These are phyloP conservation scores for Pisolithus microcarpus DNA, from an alignment of 768 basidiomycete genomes.

Conservation along the genomic window DNA sequence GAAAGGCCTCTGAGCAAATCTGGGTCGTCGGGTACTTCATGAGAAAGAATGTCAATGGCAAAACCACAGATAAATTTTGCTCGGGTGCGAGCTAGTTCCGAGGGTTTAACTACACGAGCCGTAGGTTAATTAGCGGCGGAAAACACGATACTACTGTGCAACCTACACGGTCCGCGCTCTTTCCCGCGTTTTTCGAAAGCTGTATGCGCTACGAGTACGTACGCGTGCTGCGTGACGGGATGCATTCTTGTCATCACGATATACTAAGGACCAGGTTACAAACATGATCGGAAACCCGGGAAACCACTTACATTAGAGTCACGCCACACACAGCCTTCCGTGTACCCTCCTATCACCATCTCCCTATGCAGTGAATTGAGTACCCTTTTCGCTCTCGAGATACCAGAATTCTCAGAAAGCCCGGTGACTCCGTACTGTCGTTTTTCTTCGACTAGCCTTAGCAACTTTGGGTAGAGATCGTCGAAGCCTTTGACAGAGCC, in stretches of 20 bases:
- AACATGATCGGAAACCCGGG: constrained; percentile 2
- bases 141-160: not conserved
- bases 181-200: constrained; percentile 82
- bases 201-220: constrained; percentile 85
- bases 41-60: constrained; percentile 58
- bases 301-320: constrained; percentile 76
- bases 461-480: constrained; percentile 90
- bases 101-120: constrained; percentile 57
- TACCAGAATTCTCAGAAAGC: constrained; percentile 48
- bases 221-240: constrained; percentile 84
- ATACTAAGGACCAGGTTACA: constrained; percentile 49
- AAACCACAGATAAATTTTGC: constrained; percentile 80
- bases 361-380: constrained; percentile 86
- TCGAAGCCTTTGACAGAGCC: constrained; percentile 98
- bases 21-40: constrained; percentile 44
- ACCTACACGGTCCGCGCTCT: constrained; percentile 73
- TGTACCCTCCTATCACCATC: constrained; percentile 80
- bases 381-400: constrained; percentile 55
- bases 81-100: constrained; percentile 73
- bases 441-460: constrained; percentile 83
- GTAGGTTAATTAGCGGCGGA: not conserved
- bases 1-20: constrained; percentile 65
- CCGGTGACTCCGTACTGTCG: constrained; percentile 68
- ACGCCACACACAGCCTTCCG: constrained; percentile 94
- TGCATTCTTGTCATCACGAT: constrained; percentile 91